Percentiles rank a stretch among this genome's conserved stretches.
Conservation (phyloP, 2,329 filamentous ascomycete species). For the Metarhizium brunneum region DNA sequence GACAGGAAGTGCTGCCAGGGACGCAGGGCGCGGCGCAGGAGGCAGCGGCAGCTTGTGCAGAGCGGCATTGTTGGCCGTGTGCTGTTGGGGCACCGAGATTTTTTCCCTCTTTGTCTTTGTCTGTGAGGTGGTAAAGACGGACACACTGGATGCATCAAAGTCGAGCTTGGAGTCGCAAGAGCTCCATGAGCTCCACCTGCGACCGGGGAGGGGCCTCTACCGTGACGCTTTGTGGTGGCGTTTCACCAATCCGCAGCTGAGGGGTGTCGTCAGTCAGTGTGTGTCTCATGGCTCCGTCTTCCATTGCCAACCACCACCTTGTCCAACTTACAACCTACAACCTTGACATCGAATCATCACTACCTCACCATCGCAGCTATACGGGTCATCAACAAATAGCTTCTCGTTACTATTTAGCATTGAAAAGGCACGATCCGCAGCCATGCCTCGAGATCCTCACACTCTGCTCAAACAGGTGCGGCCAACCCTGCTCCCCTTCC, state of each 20-base stretch:
- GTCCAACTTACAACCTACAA: neutral
- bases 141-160: neutral
- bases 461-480: slow-evolving; percentile 68
- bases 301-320: neutral
- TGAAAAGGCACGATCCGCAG: slow-evolving; percentile 1
- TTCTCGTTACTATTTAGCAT: neutral
- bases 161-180: neutral
- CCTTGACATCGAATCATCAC: neutral
- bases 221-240: neutral
- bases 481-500: slow-evolving; percentile 13
- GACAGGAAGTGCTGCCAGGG: slow-evolving; percentile 3
- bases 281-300: neutral
- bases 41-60: slow-evolving; percentile 21
- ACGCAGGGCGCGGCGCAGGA: slow-evolving; percentile 13
- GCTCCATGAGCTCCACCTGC: neutral
- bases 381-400: neutral
- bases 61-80: slow-evolving; percentile 15
- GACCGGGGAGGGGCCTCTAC: too few species aligned
- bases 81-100: neutral
- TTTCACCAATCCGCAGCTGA: neutral
- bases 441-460: slow-evolving; percentile 69
- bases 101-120: neutral
- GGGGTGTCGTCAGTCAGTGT: neutral
- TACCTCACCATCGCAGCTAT: neutral
- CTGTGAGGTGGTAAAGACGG: too few species aligned